phyloP scores from a whole-genome alignment of 495 filamentous ascomycete species.

The Pyrenula massariospora region DNA sequence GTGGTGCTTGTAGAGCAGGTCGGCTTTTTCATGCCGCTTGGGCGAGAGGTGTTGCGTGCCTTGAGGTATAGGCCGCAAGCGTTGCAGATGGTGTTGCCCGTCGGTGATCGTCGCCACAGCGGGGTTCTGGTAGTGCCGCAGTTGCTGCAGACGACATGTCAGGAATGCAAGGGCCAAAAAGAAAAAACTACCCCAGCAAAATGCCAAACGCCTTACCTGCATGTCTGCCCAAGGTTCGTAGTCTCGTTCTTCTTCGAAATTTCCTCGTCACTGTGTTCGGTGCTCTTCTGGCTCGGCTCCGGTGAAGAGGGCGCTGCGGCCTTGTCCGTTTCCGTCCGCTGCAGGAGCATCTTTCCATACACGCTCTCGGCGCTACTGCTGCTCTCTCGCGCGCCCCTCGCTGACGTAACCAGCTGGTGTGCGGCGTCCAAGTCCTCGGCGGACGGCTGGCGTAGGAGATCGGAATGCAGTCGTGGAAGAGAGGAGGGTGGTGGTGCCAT shows the following conservation, averaged over 20 bases:
- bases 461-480: conserved; percentile 19
- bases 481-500: conserved; percentile 20
- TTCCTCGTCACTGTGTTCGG: background rate
- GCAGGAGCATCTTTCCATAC: background rate
- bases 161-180: conserved; percentile 5
- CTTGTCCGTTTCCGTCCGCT: background rate
- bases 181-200: background rate
- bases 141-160: conserved; percentile 49
- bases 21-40: conserved; percentile 62
- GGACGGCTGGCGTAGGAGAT: conserved; percentile 27
- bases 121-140: conserved; percentile 89
- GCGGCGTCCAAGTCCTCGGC: conserved; percentile 35
- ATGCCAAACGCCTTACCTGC: conserved; percentile 38
- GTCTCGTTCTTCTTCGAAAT: conserved; percentile 19
- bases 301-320: background rate
- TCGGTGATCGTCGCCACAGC: conserved; percentile 86
- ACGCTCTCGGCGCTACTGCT: conserved; percentile 1
- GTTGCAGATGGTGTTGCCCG: conserved; percentile 93
- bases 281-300: background rate
- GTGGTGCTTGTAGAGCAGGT: background rate
- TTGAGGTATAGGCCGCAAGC: conserved; percentile 94
- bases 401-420: conserved; percentile 33
- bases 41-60: conserved; percentile 78
- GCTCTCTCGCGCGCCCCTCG: conserved; percentile 16
- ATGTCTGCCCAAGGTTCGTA: conserved; percentile 37